Base-by-base conservation (phyloP, 129 eudicot genomes). In the Chrysanthemum seticuspe region DNA sequence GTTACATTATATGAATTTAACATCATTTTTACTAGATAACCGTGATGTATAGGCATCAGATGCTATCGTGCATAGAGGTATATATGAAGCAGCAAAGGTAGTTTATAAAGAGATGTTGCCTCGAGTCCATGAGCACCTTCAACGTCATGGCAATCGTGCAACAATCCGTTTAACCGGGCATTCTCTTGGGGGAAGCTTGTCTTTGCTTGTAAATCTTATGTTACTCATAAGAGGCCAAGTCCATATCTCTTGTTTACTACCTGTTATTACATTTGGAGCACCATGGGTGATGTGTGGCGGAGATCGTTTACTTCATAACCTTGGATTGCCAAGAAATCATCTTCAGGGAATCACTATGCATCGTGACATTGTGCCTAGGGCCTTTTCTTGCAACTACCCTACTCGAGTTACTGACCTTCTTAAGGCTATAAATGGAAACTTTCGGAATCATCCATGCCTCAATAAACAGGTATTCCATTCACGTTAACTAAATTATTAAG, bases 171-270 rank as follows among this genome's bases (percentile, higher is more conserved):
- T 92, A 74, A 92, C 98, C 2, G 98, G 98, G 11, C 98, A 92
- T 75, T 92, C 98, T 70, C 92, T 92, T 67, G 98, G 98, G 8
- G 98, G 98, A 61, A 89, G 98, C 74, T 80, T 92, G 69, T 89
- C 98, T 12, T 10, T 87, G 74, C 86, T 92, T 23, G 79, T 92
- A 59, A 89, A 85, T 67, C 95, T 92, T 62, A 92, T 92, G 98
- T 65, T 92, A 70, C 13, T 92, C 11, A 84, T 88, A 67, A 84
- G 98, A 72, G 90, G 87, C 1, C 86, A 83, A 71, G 95, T 88
- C 5, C 90, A 83, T 6, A 52, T n/a, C 6, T 76, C 86, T 65
- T 85, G 89, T 1, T 83, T 92, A 63, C 91, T 92, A 13, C 96
- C 98, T 1, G 96, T 89, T 40, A 73, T 89, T 25, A 89, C 98